Evolutionary conservation across 2,329 filamentous ascomycete species (phyloP), one percentile per base, ranked within the genome.

Genomic region (Cyphellophora europaea): DNA sequence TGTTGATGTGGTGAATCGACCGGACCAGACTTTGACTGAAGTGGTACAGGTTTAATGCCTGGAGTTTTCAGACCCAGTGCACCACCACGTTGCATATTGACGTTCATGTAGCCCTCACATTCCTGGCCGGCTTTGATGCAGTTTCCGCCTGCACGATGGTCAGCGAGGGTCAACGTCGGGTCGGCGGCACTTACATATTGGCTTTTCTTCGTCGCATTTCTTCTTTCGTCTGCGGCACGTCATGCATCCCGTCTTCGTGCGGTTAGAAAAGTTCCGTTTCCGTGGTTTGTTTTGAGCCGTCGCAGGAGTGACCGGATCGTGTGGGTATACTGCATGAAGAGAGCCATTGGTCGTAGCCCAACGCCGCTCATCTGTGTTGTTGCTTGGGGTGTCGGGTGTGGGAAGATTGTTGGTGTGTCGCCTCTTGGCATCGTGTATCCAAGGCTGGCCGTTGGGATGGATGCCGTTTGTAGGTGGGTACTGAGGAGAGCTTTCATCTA

Each of bases 191-290:
- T 69, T 69, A 93, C 91, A 96, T 58, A 86, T 78, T 16, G 91
- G 91, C 58, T 93, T 93, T 35, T 74, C 74, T 65, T 96, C 91
- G 55, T 96, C 89, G 54, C 91, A 96, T 62, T 96, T 96, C 76
- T 96, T 96, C 72, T 96, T 96, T 40, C 89, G 74, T 54, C 77
- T 76, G 41, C 89, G 74, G 57, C 89, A 96, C 5, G 89, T 96
- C 61, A 93, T 77, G 57, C 89, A 96, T 19, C 88, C 87, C 6
- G 88, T 95, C 63, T 96, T 96, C 13, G 89, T 95, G 40, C 89
- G 74, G 58, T 95, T 94, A 63, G 86, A 93, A 53, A 95, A 96
- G 53, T 67, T 62, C 13, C 66, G 58, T 40, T 70, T 70, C 38
- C 66, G 56, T 44, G 68, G 62, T 53, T 54, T 27, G 49, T 64